These are phyloP conservation scores for Omphalotus olearius DNA, from an alignment of 1,284 basidiomycete species.

Conservation along the genomic window DNA sequence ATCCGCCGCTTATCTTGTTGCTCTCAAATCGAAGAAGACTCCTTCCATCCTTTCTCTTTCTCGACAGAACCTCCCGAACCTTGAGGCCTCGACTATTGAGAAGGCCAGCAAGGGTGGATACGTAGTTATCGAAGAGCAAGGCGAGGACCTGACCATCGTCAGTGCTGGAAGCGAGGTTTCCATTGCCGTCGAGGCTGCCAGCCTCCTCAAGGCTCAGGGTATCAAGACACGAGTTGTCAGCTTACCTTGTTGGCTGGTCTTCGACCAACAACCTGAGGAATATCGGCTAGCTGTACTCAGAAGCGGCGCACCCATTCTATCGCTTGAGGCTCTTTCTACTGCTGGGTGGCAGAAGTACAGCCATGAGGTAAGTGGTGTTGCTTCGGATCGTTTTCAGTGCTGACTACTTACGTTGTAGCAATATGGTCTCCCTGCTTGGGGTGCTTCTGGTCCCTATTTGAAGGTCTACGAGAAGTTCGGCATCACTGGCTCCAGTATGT, in stretches of 20 bases:
- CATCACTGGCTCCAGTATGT: constrained; percentile 74
- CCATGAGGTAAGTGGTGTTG: constrained; percentile 56
- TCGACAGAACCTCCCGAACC: constrained; percentile 90
- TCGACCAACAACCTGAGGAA: constrained; percentile 78
- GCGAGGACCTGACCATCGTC: constrained; percentile 84
- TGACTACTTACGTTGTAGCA: constrained; percentile 36
- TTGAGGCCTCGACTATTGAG: constrained; percentile 86
- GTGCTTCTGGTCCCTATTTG: constrained; percentile 86
- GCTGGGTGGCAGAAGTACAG: constrained; percentile 84
- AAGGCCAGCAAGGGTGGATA: constrained; percentile 85
- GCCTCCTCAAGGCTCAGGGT: constrained; percentile 70
- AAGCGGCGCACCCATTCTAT: constrained; percentile 86
- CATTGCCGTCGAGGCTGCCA: constrained; percentile 83
- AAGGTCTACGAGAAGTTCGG: constrained; percentile 90
- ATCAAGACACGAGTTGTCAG: constrained; percentile 83
- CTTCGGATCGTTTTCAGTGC: no score
- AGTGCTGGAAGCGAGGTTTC: constrained; percentile 86
- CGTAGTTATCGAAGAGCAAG: constrained; percentile 76
- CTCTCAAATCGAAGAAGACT: constrained; percentile 69
- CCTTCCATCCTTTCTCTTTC: constrained; percentile 89
- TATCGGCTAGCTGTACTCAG: constrained; percentile 85
- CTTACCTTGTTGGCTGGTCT: constrained; percentile 87
- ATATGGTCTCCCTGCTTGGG: constrained; percentile 78
- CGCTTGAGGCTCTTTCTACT: constrained; percentile 85
- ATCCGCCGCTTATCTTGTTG: constrained; percentile 83